phyloP scores from a whole-genome alignment of 257 asterid species.

The Scutellaria barbata region DNA sequence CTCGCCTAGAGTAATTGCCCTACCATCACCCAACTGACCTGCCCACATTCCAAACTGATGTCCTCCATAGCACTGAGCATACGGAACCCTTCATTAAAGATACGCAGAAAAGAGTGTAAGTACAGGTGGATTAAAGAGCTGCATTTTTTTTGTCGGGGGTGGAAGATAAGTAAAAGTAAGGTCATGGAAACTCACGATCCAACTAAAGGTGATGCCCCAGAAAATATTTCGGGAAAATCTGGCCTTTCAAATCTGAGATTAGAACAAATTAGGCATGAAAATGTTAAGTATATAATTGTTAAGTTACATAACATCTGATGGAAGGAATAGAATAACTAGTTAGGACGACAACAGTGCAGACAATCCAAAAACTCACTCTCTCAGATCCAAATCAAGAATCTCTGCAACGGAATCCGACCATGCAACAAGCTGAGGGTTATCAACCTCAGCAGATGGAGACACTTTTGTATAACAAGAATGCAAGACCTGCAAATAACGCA shows the following conservation, averaged over 20 bases:
- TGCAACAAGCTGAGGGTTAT: slow-evolving; percentile 87
- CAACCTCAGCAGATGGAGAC: slow-evolving; percentile 84
- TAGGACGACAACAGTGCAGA: slow-evolving; percentile 12
- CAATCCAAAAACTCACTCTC: slow-evolving; percentile 66
- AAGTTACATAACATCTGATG: slow-evolving; percentile 27
- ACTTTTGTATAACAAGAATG: slow-evolving; percentile 88
- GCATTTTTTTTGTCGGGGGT: not conserved
- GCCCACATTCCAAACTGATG: slow-evolving; percentile 99
- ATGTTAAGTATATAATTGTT: slow-evolving; percentile 26
- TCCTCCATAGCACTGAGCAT: slow-evolving; percentile 98
- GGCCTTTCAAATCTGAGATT: slow-evolving; percentile 83
- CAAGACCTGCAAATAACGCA: slow-evolving; percentile 62
- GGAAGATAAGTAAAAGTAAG: slow-evolving; percentile 2
- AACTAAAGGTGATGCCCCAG: slow-evolving; percentile 70
- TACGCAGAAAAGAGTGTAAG: slow-evolving; percentile 1
- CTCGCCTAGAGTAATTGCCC: slow-evolving; percentile 98
- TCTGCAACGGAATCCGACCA: slow-evolving; percentile 92
- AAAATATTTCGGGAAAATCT: slow-evolving; percentile 75
- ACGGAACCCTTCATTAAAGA: slow-evolving; percentile 55
- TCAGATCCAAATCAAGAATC: slow-evolving; percentile 75
- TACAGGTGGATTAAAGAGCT: slow-evolving; percentile 1
- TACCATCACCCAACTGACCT: slow-evolving; percentile 97
- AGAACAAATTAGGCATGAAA: slow-evolving; percentile 34
- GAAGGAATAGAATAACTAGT: slow-evolving; percentile 10
- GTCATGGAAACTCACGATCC: slow-evolving; percentile 68